Percentiles rank a stretch among this genome's conserved stretches.
These are phyloP conservation scores for Cryptococcus wingfieldii DNA, from an alignment of 1,284 basidiomycete species.

Conservation along the genomic window DNA sequence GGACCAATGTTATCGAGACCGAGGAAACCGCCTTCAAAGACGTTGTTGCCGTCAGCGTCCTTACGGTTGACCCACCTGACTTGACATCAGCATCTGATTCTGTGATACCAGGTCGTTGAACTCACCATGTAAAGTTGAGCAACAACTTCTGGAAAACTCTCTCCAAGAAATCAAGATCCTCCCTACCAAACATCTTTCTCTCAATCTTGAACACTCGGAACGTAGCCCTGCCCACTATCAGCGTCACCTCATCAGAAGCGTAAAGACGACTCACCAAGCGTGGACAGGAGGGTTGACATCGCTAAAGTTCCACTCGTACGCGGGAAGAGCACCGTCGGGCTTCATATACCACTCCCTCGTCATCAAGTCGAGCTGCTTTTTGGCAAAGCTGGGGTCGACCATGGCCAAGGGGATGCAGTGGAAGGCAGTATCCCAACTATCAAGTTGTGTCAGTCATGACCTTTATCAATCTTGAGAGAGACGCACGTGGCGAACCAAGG, in stretches of 20 bases:
- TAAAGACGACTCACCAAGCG: constrained; percentile 61
- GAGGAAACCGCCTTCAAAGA: constrained; percentile 97
- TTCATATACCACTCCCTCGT: constrained; percentile 98
- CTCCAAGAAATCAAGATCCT: constrained; percentile 89
- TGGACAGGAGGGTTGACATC: constrained; percentile 98
- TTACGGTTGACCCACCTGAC: constrained; percentile 96
- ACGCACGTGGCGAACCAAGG: constrained; percentile 78
- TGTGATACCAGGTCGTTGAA: constrained; percentile 6
- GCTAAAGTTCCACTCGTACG: constrained; percentile 98
- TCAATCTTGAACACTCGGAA: constrained; percentile 98
- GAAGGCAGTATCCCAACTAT: constrained; percentile 86
- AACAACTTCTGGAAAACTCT: constrained; percentile 96
- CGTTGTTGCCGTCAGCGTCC: constrained; percentile 87
- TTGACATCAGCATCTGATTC: neutral
- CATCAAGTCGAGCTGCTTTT: constrained; percentile 93
- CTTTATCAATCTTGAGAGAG: neutral
- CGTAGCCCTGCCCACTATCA: constrained; percentile 55
- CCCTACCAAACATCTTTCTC: constrained; percentile 83
- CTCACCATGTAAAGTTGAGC: constrained; percentile 89
- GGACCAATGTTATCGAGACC: constrained; percentile 97
- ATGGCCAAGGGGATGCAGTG: constrained; percentile 96
- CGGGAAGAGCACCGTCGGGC: constrained; percentile 94
- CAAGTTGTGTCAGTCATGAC: constrained; percentile 1
- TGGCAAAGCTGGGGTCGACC: constrained; percentile 90
- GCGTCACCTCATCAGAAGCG: neutral